Percentiles rank a stretch among this genome's conserved stretches.
Evolutionary conservation across 73 alveolate genomes (phyloP).

Genomic region (Symbiodinium natans): DNA sequence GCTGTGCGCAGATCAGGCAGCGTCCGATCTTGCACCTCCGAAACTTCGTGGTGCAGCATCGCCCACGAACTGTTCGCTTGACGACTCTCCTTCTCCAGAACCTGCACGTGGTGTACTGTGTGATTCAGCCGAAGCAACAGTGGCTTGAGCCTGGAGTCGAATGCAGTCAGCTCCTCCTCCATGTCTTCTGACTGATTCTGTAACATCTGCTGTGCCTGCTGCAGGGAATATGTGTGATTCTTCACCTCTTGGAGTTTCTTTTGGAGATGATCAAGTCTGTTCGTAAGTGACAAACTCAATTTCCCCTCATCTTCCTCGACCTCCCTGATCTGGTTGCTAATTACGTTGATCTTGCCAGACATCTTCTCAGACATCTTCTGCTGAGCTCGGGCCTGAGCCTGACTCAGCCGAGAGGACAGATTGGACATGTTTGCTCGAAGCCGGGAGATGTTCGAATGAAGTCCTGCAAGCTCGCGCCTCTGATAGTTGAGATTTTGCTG

Average conservation of each 20-base stretch:
- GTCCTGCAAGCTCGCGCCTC: neutral
- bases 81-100: neutral
- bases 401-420: neutral
- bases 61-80: neutral
- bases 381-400: neutral
- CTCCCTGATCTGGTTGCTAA: neutral
- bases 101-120: neutral
- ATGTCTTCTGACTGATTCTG: neutral
- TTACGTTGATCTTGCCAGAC: neutral
- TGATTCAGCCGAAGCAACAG: neutral
- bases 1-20: neutral
- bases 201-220: neutral
- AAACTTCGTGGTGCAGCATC: neutral
- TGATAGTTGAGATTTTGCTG: neutral
- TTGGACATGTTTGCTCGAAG: neutral
- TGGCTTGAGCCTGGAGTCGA: neutral
- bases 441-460: neutral
- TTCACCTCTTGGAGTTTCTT: neutral
- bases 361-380: neutral
- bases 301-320: neutral
- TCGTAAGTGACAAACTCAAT: neutral
- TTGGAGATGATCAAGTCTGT: neutral
- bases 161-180: neutral
- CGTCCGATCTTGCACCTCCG: neutral
- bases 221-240: neutral